A percentile compares a stretch with the other conserved stretches of the same genome.
These are phyloP conservation scores for Mortierella claussenii DNA, from an alignment of 192 early-diverging fungal species.

Conservation along the genomic window DNA sequence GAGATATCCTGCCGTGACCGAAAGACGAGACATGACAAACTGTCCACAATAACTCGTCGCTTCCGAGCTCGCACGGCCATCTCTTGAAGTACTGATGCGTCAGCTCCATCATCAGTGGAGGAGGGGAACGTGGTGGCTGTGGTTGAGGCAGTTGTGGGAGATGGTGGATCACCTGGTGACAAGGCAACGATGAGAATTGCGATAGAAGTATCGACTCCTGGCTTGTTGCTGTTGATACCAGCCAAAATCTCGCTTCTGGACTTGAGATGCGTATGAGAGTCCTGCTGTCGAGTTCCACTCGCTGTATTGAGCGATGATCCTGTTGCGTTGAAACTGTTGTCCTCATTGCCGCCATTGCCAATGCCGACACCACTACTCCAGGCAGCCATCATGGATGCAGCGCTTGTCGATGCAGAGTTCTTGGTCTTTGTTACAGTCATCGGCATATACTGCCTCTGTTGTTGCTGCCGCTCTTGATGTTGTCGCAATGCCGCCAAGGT, in stretches of 20 bases:
- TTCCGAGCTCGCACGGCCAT: slow-evolving; percentile 13
- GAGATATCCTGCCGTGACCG: slow-evolving; percentile 12
- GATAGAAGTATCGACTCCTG: not conserved
- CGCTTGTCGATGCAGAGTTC: not conserved
- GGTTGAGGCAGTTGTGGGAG: not conserved
- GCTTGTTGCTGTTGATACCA: slow-evolving; percentile 1
- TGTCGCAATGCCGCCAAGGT: not conserved
- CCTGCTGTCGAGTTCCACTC: not conserved
- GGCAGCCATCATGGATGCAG: not conserved
- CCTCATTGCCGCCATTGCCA: not conserved
- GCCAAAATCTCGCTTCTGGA: slow-evolving; percentile 12
- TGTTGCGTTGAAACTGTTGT: not conserved
- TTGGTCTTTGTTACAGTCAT: not conserved
- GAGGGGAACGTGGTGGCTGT: not conserved
- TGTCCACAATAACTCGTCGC: slow-evolving; percentile 15
- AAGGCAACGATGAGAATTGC: not conserved
- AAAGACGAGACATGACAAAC: slow-evolving; percentile 20
- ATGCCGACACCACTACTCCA: too few species aligned
- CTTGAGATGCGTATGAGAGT: slow-evolving; percentile 10
- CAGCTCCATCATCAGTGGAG: not conserved
- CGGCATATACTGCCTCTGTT: not conserved
- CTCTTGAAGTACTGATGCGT: not conserved
- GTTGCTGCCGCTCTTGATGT: not conserved
- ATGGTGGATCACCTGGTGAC: not conserved
- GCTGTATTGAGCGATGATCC: not conserved